Conservation (phyloP, 208 protist genomes). For the Leishmania braziliensis region DNA sequence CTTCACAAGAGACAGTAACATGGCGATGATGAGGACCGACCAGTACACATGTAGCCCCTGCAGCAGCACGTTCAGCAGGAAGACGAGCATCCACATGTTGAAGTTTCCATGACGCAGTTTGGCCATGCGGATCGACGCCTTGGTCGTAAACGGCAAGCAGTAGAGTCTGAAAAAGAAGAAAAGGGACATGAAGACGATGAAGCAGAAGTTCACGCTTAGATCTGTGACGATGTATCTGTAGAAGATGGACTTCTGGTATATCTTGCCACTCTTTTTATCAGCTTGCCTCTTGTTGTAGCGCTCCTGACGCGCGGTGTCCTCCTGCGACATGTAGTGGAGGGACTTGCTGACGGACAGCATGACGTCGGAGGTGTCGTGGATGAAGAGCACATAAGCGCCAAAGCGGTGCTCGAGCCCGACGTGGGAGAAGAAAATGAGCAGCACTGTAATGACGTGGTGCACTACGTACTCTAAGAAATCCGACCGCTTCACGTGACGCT, state of each 20-base stretch:
- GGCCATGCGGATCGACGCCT: constrained; percentile 31
- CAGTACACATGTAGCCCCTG: constrained; percentile 79
- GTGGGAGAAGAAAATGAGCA: constrained; percentile 63
- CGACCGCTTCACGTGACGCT: constrained; percentile 53
- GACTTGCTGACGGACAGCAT: constrained; percentile 61
- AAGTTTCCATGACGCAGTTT: constrained; percentile 57
- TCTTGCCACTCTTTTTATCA: constrained; percentile 15
- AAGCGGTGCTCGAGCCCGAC: constrained; percentile 65
- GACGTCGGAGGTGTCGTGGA: constrained; percentile 79
- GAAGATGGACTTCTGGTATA: constrained; percentile 28
- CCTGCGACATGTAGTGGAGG: constrained; percentile 60
- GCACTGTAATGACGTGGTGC: constrained; percentile 68
- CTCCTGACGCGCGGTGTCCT: constrained; percentile 28
- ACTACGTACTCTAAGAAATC: constrained; percentile 73
- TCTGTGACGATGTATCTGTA: constrained; percentile 47
- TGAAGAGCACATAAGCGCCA: constrained; percentile 71
- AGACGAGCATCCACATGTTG: constrained; percentile 49
- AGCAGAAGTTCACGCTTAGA: constrained; percentile 38
- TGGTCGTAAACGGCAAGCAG: constrained; percentile 55
- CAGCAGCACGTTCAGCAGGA: constrained; percentile 62
- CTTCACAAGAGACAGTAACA: constrained; percentile 31
- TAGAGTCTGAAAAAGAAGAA: constrained; percentile 73
- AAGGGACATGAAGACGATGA: constrained; percentile 44
- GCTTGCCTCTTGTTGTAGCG: constrained; percentile 28
- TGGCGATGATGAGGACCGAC: constrained; percentile 50